Evolutionary conservation across 1,139 yeast genomes (phyloP).

Genomic region (Debaryomyces udenii): DNA sequence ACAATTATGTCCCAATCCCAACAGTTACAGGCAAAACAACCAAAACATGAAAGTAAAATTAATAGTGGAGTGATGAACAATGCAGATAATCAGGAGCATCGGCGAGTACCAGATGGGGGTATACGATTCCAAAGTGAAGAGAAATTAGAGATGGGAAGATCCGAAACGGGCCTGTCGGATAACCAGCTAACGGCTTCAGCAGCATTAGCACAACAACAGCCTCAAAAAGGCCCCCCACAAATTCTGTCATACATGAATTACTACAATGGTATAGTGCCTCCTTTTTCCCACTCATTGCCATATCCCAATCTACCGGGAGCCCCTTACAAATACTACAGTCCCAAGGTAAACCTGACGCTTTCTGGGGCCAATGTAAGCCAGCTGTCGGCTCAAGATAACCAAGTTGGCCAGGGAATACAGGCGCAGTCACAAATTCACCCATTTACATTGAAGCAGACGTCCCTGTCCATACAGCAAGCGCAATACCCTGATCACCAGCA

Average conservation of each 20-base stretch:
- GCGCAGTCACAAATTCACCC: background rate
- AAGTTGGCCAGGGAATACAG: background rate
- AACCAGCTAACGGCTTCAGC: slow-evolving; percentile 8
- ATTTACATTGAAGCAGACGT: slow-evolving; percentile 7
- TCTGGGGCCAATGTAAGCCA: background rate
- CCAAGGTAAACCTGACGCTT: background rate
- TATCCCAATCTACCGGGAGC: slow-evolving; percentile 6
- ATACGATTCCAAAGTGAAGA: background rate
- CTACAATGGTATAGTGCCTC: slow-evolving; percentile 7
- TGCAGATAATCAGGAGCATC: background rate
- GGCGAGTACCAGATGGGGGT: too few species aligned
- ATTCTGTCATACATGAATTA: slow-evolving; percentile 5
- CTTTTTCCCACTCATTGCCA: slow-evolving; percentile 7
- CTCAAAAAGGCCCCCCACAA: slow-evolving; percentile 3
- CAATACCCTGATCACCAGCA: slow-evolving; percentile 9
- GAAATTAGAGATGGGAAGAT: slow-evolving; percentile 1
- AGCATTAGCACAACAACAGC: slow-evolving; percentile 7
- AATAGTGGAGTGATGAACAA: background rate
- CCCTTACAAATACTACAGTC: slow-evolving; percentile 7
- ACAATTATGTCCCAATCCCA: slow-evolving; percentile 5
- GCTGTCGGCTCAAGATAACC: slow-evolving; percentile 10
- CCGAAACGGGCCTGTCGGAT: background rate
- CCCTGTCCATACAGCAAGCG: slow-evolving; percentile 4
- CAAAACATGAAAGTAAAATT: background rate
- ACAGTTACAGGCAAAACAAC: slow-evolving; percentile 2